Evolutionary conservation across 2,329 filamentous ascomycete genomes (phyloP), one percentile per base, ranked within the genome.

Genomic region (Aureobasidium sp.): DNA sequence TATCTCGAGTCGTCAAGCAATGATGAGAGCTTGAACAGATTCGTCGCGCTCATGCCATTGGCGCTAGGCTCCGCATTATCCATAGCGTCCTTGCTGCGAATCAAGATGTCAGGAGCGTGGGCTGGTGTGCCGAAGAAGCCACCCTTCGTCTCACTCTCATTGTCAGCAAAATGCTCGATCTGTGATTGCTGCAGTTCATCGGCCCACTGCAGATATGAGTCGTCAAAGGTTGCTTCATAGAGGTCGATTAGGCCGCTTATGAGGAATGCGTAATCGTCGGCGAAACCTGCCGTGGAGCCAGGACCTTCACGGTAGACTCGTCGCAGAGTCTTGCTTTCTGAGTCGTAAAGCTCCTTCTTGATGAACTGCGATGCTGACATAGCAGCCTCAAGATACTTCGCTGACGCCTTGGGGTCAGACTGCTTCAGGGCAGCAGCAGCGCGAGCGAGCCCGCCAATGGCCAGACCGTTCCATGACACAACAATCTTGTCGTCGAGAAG

Each of bases 21-120:
- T 6, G 82, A 82, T 14, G 85, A 85, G 4, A 97, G 83, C 0
- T 90, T 86, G 75, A 94, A 89, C n/a, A 97, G 79, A 71, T 97
- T 97, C 17, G 84, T 82, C 0, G 90, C 89, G n/a, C 89, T 88
- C 6, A 93, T 84, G 42, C 90, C 91, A 71, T 99, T 99, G 57
- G 90, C 88, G 0, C 91, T 94, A 0, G 94, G 94, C 64, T 94
- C 88, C 1, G 91, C 87, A 5, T 90, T 90, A 74, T 99, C 94
- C 83, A 97, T 97, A 66, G 91, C 94, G 65, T 95, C 91, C 76
- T 99, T 99, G 55, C 97, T 83, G 27, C 93, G 87, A 64, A 97
- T 84, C 63, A 97, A 87, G 31, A 88, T 82, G 69, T 91, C 85
- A 0, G 85, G 78, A 11, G 87, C 85, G 45, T 81, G 75, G 14